These are phyloP conservation scores for Jacaranda mimosifolia DNA, from an alignment of 257 asterid genomes.

Conservation along the genomic window DNA sequence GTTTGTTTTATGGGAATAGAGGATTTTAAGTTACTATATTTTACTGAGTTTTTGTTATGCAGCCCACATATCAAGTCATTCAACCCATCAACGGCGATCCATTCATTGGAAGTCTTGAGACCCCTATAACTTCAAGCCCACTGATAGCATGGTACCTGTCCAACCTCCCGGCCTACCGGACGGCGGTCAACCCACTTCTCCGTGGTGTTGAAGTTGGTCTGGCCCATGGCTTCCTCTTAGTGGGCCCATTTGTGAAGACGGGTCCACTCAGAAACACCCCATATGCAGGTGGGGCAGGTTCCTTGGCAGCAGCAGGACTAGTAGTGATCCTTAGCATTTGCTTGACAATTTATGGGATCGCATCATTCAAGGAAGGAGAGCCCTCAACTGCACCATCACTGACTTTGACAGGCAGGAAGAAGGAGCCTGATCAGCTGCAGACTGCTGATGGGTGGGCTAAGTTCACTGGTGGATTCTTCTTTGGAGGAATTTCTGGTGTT, in stretches of 20 bases:
- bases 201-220: constrained; percentile 83
- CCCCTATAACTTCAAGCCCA: constrained; percentile 98
- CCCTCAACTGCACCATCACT: constrained; percentile 75
- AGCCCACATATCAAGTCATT: constrained; percentile 94
- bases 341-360: constrained; percentile 75
- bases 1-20: too few relatives aligned
- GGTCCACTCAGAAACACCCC: constrained; percentile 86
- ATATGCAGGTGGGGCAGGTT: constrained; percentile 69
- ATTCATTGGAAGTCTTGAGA: constrained; percentile 91
- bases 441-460: constrained; percentile 97
- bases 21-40: too few relatives aligned
- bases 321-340: constrained; percentile 77
- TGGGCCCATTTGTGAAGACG: constrained; percentile 80
- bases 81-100: constrained; percentile 97
- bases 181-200: constrained; percentile 81
- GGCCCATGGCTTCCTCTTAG: constrained; percentile 87
- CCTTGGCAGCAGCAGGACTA: constrained; percentile 85
- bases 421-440: constrained; percentile 83
- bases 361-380: constrained; percentile 86
- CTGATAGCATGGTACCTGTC: constrained; percentile 95
- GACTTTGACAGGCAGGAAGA: constrained; percentile 86
- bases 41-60: constrained; percentile 51
- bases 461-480: constrained; percentile 94
- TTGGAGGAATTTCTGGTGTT: constrained; percentile 96
- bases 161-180: constrained; percentile 88